These are phyloP conservation scores for Phytopythium montanum DNA, from an alignment of 352 stramenopile species.

Conservation along the genomic window DNA sequence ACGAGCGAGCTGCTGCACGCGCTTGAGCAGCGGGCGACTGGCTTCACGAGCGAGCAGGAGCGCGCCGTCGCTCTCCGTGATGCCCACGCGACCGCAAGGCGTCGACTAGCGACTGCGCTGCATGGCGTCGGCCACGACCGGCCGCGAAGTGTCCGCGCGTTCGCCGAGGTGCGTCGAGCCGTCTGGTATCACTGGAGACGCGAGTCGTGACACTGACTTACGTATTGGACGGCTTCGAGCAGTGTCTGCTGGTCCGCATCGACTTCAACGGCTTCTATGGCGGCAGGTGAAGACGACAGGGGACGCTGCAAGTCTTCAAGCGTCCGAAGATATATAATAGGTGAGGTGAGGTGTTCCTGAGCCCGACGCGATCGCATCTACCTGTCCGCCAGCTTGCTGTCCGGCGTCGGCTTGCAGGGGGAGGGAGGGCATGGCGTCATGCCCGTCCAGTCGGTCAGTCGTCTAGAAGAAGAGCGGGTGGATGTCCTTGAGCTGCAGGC, in stretches of 20 bases:
- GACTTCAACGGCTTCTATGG: conserved; percentile 55
- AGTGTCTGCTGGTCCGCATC: conserved; percentile 56
- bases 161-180: conserved; percentile 34
- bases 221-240: background rate
- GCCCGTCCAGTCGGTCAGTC: too few species aligned
- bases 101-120: conserved; percentile 19
- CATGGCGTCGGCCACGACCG: conserved; percentile 17
- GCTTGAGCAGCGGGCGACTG: conserved; percentile 21
- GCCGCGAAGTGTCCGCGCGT: conserved; percentile 28
- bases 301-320: background rate
- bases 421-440: too few species aligned
- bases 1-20: conserved; percentile 29
- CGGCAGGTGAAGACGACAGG: background rate
- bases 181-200: conserved; percentile 7
- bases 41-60: conserved; percentile 13
- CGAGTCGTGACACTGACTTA: background rate
- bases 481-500: conserved; percentile 59
- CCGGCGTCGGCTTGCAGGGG: background rate
- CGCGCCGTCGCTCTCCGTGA: conserved; percentile 16
- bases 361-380: background rate
- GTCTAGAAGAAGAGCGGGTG: conserved; percentile 79
- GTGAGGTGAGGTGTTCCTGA: background rate
- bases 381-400: background rate
- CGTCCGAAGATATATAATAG: conserved; percentile 5
- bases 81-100: conserved; percentile 21